phyloP scores from a whole-genome alignment of 805 yeast species.

The Zygosaccharomyces bisporus region DNA sequence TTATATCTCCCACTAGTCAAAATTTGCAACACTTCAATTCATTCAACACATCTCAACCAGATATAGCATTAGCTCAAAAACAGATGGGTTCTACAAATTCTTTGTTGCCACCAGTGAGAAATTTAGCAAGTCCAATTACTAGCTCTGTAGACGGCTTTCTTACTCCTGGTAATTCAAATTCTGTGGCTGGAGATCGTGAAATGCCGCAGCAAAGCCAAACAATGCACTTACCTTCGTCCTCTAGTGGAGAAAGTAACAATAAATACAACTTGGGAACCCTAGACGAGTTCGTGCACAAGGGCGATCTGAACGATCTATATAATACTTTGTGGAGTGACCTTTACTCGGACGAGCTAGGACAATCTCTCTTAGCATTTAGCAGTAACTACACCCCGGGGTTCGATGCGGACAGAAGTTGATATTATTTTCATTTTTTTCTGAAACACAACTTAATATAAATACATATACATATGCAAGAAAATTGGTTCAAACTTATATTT shows the following conservation, averaged over 20 bases:
- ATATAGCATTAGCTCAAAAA: neutral
- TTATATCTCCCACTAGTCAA: slow-evolving; percentile 6
- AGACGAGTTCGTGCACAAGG: slow-evolving; percentile 32
- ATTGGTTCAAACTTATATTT: no score
- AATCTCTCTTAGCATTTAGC: slow-evolving; percentile 5
- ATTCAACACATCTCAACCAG: neutral
- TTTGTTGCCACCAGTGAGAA: neutral
- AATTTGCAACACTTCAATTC: neutral
- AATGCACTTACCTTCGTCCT: neutral
- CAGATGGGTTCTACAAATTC: neutral
- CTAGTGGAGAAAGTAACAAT: neutral
- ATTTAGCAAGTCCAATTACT: neutral
- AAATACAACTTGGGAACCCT: slow-evolving; percentile 29
- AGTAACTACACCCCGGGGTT: neutral
- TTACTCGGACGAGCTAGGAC: slow-evolving; percentile 9
- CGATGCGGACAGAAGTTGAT: neutral
- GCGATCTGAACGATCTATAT: slow-evolving; percentile 29
- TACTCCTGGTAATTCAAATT: neutral
- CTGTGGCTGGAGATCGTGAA: neutral
- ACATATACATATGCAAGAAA: neutral
- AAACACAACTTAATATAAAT: no score
- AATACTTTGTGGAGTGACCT: slow-evolving; percentile 33
- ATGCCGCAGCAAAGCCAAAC: neutral
- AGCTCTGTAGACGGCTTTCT: slow-evolving; percentile 1
- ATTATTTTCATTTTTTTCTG: no score